Evolutionary conservation across 1,284 basidiomycete genomes (phyloP), one percentile per base, ranked within the genome.

Genomic region (Vanrija sp.): DNA sequence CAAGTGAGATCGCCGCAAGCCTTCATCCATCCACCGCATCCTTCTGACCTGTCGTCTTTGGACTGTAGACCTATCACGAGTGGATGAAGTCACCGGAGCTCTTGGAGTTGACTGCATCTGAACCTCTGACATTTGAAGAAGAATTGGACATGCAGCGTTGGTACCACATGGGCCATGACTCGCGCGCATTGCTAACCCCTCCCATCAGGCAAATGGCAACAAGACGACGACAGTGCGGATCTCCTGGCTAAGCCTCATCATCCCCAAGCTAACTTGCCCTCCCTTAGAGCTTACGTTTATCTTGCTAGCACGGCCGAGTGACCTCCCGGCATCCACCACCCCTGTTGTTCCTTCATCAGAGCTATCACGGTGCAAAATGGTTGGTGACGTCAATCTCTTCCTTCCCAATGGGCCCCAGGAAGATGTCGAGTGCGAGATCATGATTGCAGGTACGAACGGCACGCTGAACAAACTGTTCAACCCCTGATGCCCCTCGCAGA

Each of bases 111-210:
- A 98, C 92, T 0, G 92, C 93, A 1, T 92, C 89, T 53, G 92
- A 96, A 67, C 86, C 86, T 6, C 80, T 98, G 39, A 83, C 82
- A 0, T 77, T 93, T 10, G 86, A 89, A 51, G 85, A 95, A 69
- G 95, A 97, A 69, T 87, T 87, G 62, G 87, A 87, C 19, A 97
- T 98, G 93, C 93, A 97, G 74, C 80, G 91, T 91, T 67, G 54
- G 85, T 78, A 10, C n/a, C 26, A 18, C 3, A 21, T 23, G 3
- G 21, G 21, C 8, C 18, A n/a, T 12, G n/a, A n/a, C 15, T 23
- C 21, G n/a, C 8, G 10, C 10, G 55, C 51, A 46, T 51, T 8
- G 28, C 40, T 47, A 19, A 58, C 25, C 1, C 10, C 21, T 1
- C 29, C 21, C 29, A n/a, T 38, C 65, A 92, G 89, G 78, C 46